These are phyloP conservation scores for Parmelia sp. DNA, from an alignment of 495 filamentous ascomycete species.

Conservation along the genomic window DNA sequence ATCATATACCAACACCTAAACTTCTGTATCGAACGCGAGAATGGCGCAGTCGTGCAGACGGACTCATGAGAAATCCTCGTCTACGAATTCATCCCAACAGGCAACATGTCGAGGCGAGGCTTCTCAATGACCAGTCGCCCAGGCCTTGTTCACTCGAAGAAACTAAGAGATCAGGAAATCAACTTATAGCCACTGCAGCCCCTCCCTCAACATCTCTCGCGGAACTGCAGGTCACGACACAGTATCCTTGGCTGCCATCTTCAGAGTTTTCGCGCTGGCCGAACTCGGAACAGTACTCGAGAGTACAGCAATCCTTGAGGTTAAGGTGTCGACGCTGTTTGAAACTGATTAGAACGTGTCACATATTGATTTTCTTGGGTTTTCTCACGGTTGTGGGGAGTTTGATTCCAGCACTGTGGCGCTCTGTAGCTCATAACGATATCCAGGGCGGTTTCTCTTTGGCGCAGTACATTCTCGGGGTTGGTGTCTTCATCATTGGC, in stretches of 20 bases:
- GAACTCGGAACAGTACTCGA: background rate
- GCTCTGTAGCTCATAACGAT: conserved; percentile 12
- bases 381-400: conserved; percentile 12
- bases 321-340: background rate
- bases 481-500: conserved; percentile 12
- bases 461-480: conserved; percentile 15
- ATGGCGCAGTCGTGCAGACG: background rate
- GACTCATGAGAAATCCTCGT: background rate
- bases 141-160: background rate
- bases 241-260: background rate
- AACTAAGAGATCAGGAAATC: background rate
- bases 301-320: background rate
- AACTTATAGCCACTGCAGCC: background rate
- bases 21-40: background rate
- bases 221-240: background rate
- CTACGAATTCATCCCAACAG: background rate
- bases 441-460: conserved; percentile 13
- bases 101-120: background rate
- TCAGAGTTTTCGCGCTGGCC: background rate
- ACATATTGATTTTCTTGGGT: conserved; percentile 15
- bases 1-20: background rate
- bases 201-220: background rate
- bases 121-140: background rate
- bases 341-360: background rate
- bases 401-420: conserved; percentile 15